Conservation (phyloP, 2,329 filamentous ascomycete genomes). For the Podosphaera leucotricha region DNA sequence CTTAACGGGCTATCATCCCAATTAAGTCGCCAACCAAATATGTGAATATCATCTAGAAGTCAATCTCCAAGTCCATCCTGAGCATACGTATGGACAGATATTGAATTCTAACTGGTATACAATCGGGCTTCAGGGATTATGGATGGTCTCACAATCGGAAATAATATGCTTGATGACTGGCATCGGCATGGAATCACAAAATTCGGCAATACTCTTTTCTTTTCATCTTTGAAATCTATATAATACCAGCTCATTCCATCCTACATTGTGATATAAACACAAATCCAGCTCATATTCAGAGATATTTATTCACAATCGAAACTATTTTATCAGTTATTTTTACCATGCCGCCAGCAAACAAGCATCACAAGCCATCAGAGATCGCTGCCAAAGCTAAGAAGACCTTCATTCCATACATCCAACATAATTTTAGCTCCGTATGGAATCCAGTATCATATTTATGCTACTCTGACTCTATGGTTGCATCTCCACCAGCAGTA, state of each 20-base stretch:
- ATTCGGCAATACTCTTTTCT: constrained; percentile 2
- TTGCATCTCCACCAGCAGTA: constrained; percentile 8
- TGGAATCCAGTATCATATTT: constrained; percentile 37
- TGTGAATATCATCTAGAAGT: neutral
- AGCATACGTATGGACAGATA: constrained; percentile 1
- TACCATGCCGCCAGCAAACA: constrained; percentile 29
- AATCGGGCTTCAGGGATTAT: constrained; percentile 1
- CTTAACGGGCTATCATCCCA: constrained; percentile 1
- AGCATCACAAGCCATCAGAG: constrained; percentile 41
- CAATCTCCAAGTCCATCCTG: neutral
- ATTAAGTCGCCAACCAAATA: constrained; percentile 2
- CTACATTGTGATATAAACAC: constrained; percentile 2
- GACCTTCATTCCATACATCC: constrained; percentile 42
- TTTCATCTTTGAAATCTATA: constrained; percentile 6
- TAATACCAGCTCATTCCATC: constrained; percentile 8
- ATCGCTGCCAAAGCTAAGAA: constrained; percentile 52
- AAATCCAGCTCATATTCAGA: neutral
- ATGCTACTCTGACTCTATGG: constrained; percentile 21
- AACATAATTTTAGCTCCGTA: constrained; percentile 26
- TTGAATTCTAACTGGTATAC: neutral
- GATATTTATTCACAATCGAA: neutral
- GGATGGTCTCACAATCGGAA: neutral
- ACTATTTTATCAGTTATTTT: neutral
- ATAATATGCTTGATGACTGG: neutral
- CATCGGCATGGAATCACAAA: constrained; percentile 2